A percentile compares a stretch with the other conserved stretches of the same genome.
These are phyloP conservation scores for Hypoxylon sp. DNA, from an alignment of 2,329 filamentous ascomycete genomes.

Conservation along the genomic window DNA sequence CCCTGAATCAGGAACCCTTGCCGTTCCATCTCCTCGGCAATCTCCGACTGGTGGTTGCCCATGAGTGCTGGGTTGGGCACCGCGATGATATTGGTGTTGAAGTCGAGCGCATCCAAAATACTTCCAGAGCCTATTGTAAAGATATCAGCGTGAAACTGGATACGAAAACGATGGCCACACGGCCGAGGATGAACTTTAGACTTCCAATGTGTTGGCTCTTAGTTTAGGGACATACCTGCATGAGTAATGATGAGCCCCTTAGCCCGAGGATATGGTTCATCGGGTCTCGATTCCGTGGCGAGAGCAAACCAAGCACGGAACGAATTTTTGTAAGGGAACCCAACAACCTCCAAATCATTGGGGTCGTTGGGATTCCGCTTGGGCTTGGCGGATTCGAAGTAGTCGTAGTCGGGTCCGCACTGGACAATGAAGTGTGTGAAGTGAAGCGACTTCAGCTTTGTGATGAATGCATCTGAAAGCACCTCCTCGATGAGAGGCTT, in stretches of 20 bases:
- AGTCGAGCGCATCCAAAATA: conserved; percentile 84
- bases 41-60: conserved; percentile 91
- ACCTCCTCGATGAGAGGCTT: conserved; percentile 76
- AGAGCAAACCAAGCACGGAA: conserved; percentile 72
- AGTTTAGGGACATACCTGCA: conserved; percentile 73
- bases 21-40: conserved; percentile 81
- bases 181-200: neutral
- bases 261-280: conserved; percentile 59
- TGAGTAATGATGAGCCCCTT: conserved; percentile 89
- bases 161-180: neutral
- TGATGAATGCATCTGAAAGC: conserved; percentile 74
- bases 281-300: conserved; percentile 58
- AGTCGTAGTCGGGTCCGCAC: conserved; percentile 78
- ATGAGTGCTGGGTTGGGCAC: conserved; percentile 88
- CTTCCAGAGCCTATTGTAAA: conserved; percentile 81
- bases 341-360: conserved; percentile 67
- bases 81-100: conserved; percentile 84
- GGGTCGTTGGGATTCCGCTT: conserved; percentile 43
- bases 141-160: conserved; percentile 14
- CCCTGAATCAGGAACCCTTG: conserved; percentile 85
- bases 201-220: neutral
- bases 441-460: conserved; percentile 68
- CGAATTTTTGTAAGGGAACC: conserved; percentile 78
- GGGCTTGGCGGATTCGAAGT: conserved; percentile 62
- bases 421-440: conserved; percentile 85